A percentile compares a stretch with the other conserved stretches of the same genome.
Evolutionary conservation across 2,329 filamentous ascomycete genomes (phyloP).

Genomic region (Stemphylium lycopersici): DNA sequence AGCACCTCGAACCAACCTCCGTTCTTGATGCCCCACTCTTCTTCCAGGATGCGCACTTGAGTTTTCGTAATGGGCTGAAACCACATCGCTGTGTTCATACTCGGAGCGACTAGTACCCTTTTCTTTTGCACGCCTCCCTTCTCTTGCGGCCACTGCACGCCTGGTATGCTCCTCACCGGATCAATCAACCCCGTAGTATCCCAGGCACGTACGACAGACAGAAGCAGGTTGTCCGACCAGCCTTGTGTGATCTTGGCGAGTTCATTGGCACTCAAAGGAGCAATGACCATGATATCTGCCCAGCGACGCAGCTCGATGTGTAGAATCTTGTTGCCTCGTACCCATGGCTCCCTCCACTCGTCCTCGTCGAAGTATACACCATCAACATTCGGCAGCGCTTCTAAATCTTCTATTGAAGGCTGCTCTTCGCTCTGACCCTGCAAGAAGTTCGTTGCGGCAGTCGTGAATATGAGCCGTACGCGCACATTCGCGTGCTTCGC

Average conservation of each 20-base stretch:
- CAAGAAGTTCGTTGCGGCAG: conserved; percentile 76
- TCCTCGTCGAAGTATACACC: conserved; percentile 82
- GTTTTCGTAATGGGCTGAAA: conserved; percentile 77
- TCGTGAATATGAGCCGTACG: conserved; percentile 83
- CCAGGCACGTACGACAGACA: conserved; percentile 83
- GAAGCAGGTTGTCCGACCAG: conserved; percentile 76
- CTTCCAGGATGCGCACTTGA: conserved; percentile 71
- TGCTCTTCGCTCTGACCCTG: conserved; percentile 78
- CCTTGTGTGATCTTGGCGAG: conserved; percentile 84
- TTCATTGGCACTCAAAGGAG: conserved; percentile 82
- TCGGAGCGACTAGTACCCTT: conserved; percentile 75
- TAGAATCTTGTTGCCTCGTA: conserved; percentile 76
- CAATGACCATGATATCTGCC: conserved; percentile 81
- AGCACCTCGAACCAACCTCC: conserved; percentile 71
- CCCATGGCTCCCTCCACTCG: conserved; percentile 84
- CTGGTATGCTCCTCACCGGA: conserved; percentile 34
- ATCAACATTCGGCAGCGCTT: conserved; percentile 72
- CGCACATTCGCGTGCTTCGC: conserved; percentile 64
- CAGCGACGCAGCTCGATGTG: conserved; percentile 87
- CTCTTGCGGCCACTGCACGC: conserved; percentile 29
- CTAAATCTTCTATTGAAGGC: conserved; percentile 67
- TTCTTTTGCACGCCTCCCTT: conserved; percentile 49
- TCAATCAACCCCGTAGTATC: conserved; percentile 62
- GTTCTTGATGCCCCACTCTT: conserved; percentile 70
- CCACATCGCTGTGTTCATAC: conserved; percentile 95